Conservation (phyloP, 768 basidiomycete genomes). For the Baorangia bicolor region DNA sequence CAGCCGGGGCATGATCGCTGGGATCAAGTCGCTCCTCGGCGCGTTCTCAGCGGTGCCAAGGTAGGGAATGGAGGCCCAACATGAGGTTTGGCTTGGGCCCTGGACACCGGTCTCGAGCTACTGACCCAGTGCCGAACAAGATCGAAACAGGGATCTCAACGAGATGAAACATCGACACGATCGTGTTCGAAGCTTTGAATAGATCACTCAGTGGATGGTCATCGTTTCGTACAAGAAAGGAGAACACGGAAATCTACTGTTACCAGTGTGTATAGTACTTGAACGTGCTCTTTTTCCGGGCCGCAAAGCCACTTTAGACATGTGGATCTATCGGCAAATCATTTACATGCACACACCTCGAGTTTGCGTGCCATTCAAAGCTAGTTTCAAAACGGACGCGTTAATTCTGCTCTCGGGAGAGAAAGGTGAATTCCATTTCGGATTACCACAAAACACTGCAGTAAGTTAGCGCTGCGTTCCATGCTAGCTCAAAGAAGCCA, state of each 20-base stretch:
- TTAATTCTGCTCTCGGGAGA: not conserved
- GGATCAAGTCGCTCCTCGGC: no score
- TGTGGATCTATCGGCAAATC: not conserved
- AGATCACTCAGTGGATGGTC: not conserved
- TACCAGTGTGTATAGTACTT: not conserved
- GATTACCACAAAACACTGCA: slow-evolving; percentile 2
- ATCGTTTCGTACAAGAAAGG: no score
- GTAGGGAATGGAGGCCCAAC: no score
- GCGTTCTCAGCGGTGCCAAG: no score
- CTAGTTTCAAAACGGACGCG: not conserved
- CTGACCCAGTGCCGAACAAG: no score
- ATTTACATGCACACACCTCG: not conserved
- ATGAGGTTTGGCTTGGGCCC: no score
- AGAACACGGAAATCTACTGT: no score
- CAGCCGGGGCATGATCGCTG: no score
- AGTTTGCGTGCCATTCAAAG: not conserved
- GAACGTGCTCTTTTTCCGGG: not conserved
- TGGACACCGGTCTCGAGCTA: no score
- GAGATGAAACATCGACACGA: not conserved
- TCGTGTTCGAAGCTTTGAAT: not conserved
- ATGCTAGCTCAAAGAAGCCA: slow-evolving; percentile 12
- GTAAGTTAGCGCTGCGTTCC: not conserved
- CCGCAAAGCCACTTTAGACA: no score
- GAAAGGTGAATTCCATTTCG: not conserved
- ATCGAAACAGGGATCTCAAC: not conserved